These are phyloP conservation scores for Marasmius sp. DNA, from an alignment of 1,284 basidiomycete genomes.

Conservation along the genomic window DNA sequence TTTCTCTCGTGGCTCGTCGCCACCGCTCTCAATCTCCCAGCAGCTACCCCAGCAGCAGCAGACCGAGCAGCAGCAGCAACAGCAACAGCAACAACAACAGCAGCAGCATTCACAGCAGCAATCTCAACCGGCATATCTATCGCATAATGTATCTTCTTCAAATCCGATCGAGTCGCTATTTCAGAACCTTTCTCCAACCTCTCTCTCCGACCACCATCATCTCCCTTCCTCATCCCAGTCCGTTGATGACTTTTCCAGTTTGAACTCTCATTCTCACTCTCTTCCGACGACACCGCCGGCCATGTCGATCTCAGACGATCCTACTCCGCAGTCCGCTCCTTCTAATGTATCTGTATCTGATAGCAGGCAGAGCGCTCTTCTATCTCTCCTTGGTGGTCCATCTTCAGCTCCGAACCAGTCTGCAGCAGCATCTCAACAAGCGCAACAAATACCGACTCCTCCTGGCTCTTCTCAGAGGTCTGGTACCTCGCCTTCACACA, in stretches of 20 bases:
- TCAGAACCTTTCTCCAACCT: conserved; percentile 43
- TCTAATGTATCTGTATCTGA: conserved; percentile 50
- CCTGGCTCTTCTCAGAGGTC: conserved; percentile 63
- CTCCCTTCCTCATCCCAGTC: conserved; percentile 24
- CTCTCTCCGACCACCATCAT: conserved; percentile 30
- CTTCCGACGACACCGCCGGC: conserved; percentile 52
- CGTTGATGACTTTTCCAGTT: conserved; percentile 21
- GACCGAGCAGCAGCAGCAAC: conserved; percentile 2
- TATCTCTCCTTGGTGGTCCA: conserved; percentile 62
- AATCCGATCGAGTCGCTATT: conserved; percentile 61
- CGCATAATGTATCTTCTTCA: conserved; percentile 36
- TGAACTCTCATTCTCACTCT: conserved; percentile 31
- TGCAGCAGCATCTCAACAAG: conserved; percentile 20
- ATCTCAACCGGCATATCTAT: conserved; percentile 19
- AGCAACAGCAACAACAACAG: neutral
- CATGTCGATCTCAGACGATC: conserved; percentile 51
- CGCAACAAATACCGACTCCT: conserved; percentile 66
- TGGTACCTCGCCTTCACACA: conserved; percentile 52
- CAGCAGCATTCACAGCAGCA: conserved; percentile 8
- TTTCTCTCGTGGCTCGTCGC: conserved; percentile 59
- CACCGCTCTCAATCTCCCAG: conserved; percentile 35
- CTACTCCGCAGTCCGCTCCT: conserved; percentile 37
- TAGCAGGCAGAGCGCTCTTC: conserved; percentile 63
- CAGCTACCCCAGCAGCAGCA: conserved; percentile 34
- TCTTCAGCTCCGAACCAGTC: conserved; percentile 32